phyloP scores from a whole-genome alignment of 306 rosid genomes.

The Begonia loranthoides region DNA sequence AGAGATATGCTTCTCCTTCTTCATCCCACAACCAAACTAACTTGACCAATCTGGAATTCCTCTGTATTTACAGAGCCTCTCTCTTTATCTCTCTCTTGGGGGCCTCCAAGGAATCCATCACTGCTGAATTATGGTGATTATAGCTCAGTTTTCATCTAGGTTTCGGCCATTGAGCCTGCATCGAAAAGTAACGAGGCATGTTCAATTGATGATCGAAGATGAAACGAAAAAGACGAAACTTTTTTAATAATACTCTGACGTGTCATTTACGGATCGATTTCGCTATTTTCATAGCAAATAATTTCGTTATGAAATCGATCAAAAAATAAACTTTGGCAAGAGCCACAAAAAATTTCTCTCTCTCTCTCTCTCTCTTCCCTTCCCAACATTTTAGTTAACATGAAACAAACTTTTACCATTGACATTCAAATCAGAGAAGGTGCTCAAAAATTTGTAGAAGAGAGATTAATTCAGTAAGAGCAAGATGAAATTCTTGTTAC shows the following conservation, averaged over 20 bases:
- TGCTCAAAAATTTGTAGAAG: no score
- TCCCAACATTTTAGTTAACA: no score
- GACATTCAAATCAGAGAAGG: no score
- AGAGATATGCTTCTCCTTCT: constrained; percentile 13
- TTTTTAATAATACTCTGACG: not conserved
- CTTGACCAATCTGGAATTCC: constrained; percentile 20
- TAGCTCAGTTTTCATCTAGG: constrained; percentile 40
- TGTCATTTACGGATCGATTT: no score
- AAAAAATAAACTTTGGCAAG: no score
- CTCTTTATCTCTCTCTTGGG: constrained; percentile 1
- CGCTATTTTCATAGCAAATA: no score
- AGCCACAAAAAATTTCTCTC: no score
- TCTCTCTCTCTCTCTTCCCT: no score
- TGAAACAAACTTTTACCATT: no score
- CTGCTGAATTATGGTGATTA: constrained; percentile 10
- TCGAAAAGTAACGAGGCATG: not conserved
- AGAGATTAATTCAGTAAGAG: no score
- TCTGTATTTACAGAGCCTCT: constrained; percentile 38
- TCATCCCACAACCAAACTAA: constrained; percentile 11
- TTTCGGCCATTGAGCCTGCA: constrained; percentile 27
- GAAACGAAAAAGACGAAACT: not conserved
- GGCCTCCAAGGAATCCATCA: constrained; percentile 19
- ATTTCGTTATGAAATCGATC: no score
- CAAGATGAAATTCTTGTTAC: constrained; percentile 10
- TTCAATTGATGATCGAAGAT: not conserved